Conservation (phyloP, 2,329 filamentous ascomycete genomes). For the Albifimbria verrucaria region DNA sequence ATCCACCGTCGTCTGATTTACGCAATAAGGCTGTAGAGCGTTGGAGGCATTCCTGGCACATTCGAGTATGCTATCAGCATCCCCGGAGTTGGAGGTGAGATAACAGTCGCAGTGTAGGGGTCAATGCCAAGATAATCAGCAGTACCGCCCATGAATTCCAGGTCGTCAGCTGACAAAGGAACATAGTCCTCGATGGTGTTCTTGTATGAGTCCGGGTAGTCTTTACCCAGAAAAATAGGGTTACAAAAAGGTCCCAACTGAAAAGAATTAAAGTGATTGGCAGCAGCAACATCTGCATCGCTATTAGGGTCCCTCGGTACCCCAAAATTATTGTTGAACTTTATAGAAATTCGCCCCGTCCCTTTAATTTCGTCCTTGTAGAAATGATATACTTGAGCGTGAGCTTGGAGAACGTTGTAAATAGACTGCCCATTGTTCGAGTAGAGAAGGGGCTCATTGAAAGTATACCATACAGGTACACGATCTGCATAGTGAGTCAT, state of each 20-base stretch:
- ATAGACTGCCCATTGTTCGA: conserved; percentile 34
- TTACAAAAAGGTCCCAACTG: conserved; percentile 49
- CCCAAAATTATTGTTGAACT: conserved; percentile 48
- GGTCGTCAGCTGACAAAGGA: conserved; percentile 42
- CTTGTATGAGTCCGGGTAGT: conserved; percentile 47
- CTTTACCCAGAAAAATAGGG: conserved; percentile 47
- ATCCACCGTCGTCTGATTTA: conserved; percentile 42
- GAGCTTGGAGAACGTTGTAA: conserved; percentile 42
- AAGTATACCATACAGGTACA: conserved; percentile 50
- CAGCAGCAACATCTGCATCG: conserved; percentile 39
- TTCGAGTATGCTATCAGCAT: conserved; percentile 36
- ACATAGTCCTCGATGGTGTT: conserved; percentile 42
- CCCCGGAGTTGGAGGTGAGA: conserved; percentile 38
- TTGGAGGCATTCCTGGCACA: conserved; percentile 45
- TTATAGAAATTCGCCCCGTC: conserved; percentile 46
- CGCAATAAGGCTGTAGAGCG: conserved; percentile 49
- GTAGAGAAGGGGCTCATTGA: conserved; percentile 48
- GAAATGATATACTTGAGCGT: conserved; percentile 48
- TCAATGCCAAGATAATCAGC: conserved; percentile 56
- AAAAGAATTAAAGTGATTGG: conserved; percentile 43
- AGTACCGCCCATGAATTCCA: conserved; percentile 46
- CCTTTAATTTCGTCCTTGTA: conserved; percentile 53
- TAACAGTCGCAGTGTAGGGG: conserved; percentile 54
- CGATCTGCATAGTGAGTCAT: conserved; percentile 49
- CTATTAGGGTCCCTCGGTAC: conserved; percentile 40